Conservation (phyloP, 495 filamentous ascomycete species). For the Neurospora hispaniola region DNA sequence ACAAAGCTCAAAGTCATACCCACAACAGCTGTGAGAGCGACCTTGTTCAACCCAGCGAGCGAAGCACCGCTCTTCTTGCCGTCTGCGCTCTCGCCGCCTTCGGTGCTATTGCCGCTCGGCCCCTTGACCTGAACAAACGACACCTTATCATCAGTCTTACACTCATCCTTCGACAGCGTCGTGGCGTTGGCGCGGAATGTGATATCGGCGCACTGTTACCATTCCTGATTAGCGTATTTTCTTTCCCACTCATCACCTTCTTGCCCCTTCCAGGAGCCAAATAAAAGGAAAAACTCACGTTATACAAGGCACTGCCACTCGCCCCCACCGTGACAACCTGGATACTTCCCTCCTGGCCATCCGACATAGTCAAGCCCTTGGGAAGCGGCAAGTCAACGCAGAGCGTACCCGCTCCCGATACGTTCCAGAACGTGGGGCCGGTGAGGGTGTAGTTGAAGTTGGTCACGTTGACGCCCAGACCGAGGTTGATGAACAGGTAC, state of each 20-base stretch:
- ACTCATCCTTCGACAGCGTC: conserved; percentile 28
- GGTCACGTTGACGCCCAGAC: conserved; percentile 42
- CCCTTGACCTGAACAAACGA: conserved; percentile 8
- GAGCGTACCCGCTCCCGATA: conserved; percentile 49
- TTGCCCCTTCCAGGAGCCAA: not conserved
- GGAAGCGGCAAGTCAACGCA: conserved; percentile 44
- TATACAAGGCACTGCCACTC: conserved; percentile 46
- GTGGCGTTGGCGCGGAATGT: conserved; percentile 39
- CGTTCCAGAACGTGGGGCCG: conserved; percentile 37
- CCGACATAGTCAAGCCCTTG: conserved; percentile 26
- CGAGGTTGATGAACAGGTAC: conserved; percentile 53
- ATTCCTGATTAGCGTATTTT: not conserved
- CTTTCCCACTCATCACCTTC: not conserved
- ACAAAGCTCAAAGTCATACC: conserved; percentile 45
- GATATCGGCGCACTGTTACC: conserved; percentile 51
- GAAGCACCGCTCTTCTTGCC: conserved; percentile 6
- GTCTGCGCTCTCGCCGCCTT: conserved; percentile 1
- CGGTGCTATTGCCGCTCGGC: conserved; percentile 3
- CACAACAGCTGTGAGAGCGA: conserved; percentile 40
- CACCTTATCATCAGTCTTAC: conserved; percentile 38
- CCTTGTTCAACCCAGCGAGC: conserved; percentile 14
- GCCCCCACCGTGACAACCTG: conserved; percentile 46
- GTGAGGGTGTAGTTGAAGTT: conserved; percentile 52
- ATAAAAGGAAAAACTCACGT: conserved; percentile 32
- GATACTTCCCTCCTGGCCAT: conserved; percentile 42